Evolutionary conservation across 75 land plant species (phyloP).

Genomic region (Cupressus sempervirens): DNA sequence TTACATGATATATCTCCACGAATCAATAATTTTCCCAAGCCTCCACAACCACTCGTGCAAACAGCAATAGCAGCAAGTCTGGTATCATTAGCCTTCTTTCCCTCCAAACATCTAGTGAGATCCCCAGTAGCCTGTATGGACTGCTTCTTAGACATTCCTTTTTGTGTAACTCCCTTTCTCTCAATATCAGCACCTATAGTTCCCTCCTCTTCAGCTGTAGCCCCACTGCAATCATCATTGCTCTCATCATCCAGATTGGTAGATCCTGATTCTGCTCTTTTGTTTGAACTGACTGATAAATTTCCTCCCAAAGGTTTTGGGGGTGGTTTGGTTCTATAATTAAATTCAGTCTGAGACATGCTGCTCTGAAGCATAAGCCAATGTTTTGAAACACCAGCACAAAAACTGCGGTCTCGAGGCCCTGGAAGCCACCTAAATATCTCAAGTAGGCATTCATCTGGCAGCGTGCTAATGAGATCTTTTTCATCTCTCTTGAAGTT

Average conservation of each 20-base stretch:
- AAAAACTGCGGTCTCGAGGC: constrained; percentile 43
- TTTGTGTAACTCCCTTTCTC: neutral
- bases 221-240: neutral
- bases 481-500: neutral
- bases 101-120: constrained; percentile 39
- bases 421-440: constrained; percentile 67
- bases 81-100: constrained; percentile 39
- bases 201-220: neutral
- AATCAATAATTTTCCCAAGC: constrained; percentile 32
- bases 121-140: neutral
- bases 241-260: neutral
- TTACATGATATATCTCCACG: constrained; percentile 11
- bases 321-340: constrained; percentile 6
- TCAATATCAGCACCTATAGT: neutral
- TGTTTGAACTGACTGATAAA: neutral
- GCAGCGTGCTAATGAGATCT: constrained; percentile 50
- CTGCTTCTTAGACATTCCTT: constrained; percentile 7
- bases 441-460: constrained; percentile 83
- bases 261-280: neutral
- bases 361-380: constrained; percentile 79
- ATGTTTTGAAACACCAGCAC: constrained; percentile 84
- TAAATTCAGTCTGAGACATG: constrained; percentile 40
- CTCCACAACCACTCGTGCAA: constrained; percentile 30
- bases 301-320: neutral
- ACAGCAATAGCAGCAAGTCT: constrained; percentile 35